Evolutionary conservation across 768 basidiomycete genomes (phyloP).

Genomic region (Mycena chlorophos): DNA sequence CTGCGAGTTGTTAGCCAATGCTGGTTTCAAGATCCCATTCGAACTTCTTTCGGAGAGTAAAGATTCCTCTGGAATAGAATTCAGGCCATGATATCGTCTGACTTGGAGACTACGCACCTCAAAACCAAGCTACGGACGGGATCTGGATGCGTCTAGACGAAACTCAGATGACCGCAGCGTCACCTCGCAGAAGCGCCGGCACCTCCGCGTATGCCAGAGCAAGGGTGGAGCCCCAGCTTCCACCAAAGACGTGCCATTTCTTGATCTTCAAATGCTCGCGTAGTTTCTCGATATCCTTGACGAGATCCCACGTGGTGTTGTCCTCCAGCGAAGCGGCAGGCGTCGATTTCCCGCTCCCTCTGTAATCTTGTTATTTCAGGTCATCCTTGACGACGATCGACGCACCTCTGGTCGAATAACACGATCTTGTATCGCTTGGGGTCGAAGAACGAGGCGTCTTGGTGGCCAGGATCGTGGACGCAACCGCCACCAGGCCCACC

Average conservation of each 20-base stretch:
- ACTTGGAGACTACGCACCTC: conserved; percentile 43
- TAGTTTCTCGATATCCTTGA: conserved; percentile 84
- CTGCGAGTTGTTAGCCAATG: conserved; percentile 26
- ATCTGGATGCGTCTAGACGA: conserved; percentile 69
- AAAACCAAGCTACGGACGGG: conserved; percentile 78
- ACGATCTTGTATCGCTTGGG: conserved; percentile 89
- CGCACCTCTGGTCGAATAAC: conserved; percentile 87
- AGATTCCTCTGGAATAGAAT: conserved; percentile 68
- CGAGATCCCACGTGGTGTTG: conserved; percentile 94
- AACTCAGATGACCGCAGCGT: not conserved
- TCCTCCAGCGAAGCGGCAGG: conserved; percentile 80
- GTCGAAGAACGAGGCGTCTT: conserved; percentile 68
- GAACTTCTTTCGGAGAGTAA: conserved; percentile 79
- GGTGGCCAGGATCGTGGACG: conserved; percentile 50
- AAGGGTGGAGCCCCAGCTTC: conserved; percentile 92
- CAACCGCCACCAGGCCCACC: conserved; percentile 84
- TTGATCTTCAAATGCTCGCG: conserved; percentile 74
- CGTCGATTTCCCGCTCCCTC: conserved; percentile 83
- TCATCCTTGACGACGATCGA: too few relatives aligned
- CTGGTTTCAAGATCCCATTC: not conserved
- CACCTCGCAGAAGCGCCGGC: conserved; percentile 2
- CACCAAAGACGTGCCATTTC: conserved; percentile 94
- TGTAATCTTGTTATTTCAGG: too few relatives aligned
- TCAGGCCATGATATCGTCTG: not conserved
- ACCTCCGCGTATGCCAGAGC: conserved; percentile 86